Percentiles rank a stretch among this genome's conserved stretches.
Evolutionary conservation across 345 rosid genomes (phyloP).

Genomic region (Cardamine resedifolia): DNA sequence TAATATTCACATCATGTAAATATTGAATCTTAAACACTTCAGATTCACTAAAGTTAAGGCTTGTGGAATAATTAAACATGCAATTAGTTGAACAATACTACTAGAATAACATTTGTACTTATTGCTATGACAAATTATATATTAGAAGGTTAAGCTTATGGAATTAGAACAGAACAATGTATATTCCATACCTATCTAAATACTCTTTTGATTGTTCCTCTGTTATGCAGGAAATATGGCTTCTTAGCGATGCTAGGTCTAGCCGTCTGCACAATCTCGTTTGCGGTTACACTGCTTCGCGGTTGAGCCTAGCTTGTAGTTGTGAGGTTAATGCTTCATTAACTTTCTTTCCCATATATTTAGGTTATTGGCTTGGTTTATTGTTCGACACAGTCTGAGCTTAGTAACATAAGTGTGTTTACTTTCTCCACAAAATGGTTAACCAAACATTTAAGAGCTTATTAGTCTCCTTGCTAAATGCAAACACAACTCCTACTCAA

Average conservation of each 20-base stretch:
- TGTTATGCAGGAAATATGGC: constrained; percentile 61
- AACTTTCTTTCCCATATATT: background rate
- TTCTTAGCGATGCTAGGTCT: constrained; percentile 64
- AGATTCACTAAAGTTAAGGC: background rate
- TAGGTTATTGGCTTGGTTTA: background rate
- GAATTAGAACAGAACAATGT: background rate
- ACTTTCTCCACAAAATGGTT: background rate
- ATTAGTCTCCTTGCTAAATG: background rate
- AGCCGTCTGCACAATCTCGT: constrained; percentile 60
- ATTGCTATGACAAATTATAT: background rate
- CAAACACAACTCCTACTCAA: background rate
- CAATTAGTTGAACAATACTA: background rate
- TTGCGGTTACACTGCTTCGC: constrained; percentile 59
- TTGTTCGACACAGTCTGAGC: background rate
- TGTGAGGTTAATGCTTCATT: background rate
- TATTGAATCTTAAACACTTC: background rate
- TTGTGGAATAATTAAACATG: background rate
- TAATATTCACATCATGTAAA: background rate
- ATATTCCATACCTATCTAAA: too few relatives aligned
- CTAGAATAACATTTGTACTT: background rate
- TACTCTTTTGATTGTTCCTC: background rate
- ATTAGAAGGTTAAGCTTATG: background rate
- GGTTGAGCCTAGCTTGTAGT: background rate
- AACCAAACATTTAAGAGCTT: background rate
- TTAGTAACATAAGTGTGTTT: background rate